Conservation (phyloP, 2,329 filamentous ascomycete species). For the Fusarium abutilonis region DNA sequence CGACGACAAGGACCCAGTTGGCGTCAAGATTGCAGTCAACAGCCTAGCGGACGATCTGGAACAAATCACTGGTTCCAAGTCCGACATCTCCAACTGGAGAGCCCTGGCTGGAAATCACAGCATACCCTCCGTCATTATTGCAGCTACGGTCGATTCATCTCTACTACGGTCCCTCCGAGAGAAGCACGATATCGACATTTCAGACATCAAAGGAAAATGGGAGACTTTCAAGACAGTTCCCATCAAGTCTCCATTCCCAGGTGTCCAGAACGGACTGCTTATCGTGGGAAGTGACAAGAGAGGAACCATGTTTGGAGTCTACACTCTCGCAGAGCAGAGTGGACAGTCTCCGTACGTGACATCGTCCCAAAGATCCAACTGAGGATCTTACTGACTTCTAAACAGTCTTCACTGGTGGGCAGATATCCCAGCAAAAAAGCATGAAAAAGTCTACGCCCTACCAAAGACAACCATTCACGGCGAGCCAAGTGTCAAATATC, state of each 20-base stretch:
- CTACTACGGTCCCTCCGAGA: neutral
- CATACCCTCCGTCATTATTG: neutral
- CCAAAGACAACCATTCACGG: conserved; percentile 64
- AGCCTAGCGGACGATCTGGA: neutral
- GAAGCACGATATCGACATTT: conserved; percentile 54
- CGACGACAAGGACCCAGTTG: neutral
- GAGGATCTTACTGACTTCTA: neutral
- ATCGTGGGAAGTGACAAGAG: conserved; percentile 73
- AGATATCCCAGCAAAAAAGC: conserved; percentile 65
- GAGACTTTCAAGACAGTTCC: conserved; percentile 72
- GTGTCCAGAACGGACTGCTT: conserved; percentile 67
- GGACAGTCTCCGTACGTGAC: conserved; percentile 63
- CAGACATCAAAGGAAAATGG: conserved; percentile 69
- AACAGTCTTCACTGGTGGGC: conserved; percentile 69
- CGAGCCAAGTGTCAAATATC: conserved; percentile 71
- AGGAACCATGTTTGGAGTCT: conserved; percentile 75
- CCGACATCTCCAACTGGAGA: neutral
- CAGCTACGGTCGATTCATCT: neutral
- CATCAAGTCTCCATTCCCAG: conserved; percentile 65
- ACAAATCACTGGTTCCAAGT: neutral
- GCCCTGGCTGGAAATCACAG: neutral
- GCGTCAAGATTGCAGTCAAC: neutral
- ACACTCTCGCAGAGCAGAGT: conserved; percentile 76
- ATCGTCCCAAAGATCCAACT: conserved; percentile 44
- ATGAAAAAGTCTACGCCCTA: conserved; percentile 65